These are phyloP conservation scores for Candida corydali DNA, from an alignment of 805 yeast genomes.

Conservation along the genomic window DNA sequence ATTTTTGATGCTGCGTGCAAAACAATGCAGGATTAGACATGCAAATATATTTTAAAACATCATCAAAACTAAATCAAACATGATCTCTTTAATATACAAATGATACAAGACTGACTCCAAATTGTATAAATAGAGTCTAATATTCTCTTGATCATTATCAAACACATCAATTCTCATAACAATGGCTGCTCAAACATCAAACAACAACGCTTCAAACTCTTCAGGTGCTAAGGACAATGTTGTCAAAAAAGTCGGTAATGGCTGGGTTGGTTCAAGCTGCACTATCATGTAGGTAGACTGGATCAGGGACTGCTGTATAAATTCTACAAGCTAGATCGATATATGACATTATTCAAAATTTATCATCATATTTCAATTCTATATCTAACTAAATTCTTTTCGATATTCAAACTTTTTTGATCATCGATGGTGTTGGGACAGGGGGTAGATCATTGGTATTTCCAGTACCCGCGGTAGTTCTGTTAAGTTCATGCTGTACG, in stretches of 20 bases:
- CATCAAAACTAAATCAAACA: too few species aligned
- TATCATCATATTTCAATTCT: too few species aligned
- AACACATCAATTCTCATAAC: neutral
- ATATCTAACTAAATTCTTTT: neutral
- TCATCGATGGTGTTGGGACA: conserved; percentile 5
- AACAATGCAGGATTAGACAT: too few species aligned
- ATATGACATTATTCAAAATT: too few species aligned
- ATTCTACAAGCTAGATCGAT: too few species aligned
- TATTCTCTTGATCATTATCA: neutral
- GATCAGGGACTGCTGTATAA: neutral
- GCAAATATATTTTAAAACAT: too few species aligned
- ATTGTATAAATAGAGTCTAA: neutral
- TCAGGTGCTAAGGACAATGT: neutral
- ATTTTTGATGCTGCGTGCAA: too few species aligned
- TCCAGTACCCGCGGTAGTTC: neutral
- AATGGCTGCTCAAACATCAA: conserved; percentile 5
- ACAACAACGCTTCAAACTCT: conserved; percentile 1
- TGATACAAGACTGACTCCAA: too few species aligned
- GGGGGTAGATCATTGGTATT: conserved; percentile 2
- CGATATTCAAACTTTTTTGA: neutral
- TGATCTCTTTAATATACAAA: too few species aligned
- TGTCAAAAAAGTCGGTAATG: neutral
- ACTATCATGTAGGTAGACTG: conserved; percentile 1
- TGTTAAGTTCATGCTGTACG: neutral
- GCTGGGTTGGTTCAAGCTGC: conserved; percentile 2